Evolutionary conservation across 2,329 filamentous ascomycete genomes (phyloP).

Genomic region (Coleophoma crateriformis): DNA sequence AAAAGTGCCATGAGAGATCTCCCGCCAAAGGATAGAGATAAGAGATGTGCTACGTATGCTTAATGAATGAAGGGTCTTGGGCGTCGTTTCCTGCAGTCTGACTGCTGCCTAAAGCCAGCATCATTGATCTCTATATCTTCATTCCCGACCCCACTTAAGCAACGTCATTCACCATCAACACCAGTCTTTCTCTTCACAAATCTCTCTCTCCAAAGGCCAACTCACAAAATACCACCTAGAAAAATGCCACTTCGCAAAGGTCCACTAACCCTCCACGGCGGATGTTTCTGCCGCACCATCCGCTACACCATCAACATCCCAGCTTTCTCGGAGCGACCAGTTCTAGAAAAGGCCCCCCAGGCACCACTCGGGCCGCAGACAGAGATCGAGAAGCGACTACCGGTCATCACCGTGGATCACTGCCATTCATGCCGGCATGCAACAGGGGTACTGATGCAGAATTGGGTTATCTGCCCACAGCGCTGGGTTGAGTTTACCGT

Average conservation of each 20-base stretch:
- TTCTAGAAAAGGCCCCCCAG: neutral
- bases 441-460: slow-evolving; percentile 15
- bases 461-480: slow-evolving; percentile 22
- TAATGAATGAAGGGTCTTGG: no score
- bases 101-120: no score
- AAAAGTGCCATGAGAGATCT: no score
- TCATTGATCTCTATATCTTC: no score
- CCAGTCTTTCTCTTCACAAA: no score
- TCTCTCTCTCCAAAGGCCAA: no score
- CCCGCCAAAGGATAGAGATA: no score
- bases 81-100: no score
- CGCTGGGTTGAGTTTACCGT: slow-evolving; percentile 21
- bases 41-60: no score
- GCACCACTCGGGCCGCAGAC: slow-evolving; percentile 6
- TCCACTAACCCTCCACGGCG: slow-evolving; percentile 17
- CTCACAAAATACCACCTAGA: no score
- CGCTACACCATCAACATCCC: slow-evolving; percentile 21
- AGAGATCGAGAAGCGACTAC: slow-evolving; percentile 12
- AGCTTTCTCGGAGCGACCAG: slow-evolving; percentile 9
- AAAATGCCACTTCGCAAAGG: slow-evolving; percentile 2
- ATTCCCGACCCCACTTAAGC: no score
- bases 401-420: slow-evolving; percentile 20
- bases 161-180: no score
- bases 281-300: slow-evolving; percentile 24
- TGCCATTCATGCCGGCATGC: slow-evolving; percentile 20